Percentiles rank a stretch among this genome's conserved stretches.
These are phyloP conservation scores for Myrmaecium sp. DNA, from an alignment of 2,329 filamentous ascomycete genomes.

Conservation along the genomic window DNA sequence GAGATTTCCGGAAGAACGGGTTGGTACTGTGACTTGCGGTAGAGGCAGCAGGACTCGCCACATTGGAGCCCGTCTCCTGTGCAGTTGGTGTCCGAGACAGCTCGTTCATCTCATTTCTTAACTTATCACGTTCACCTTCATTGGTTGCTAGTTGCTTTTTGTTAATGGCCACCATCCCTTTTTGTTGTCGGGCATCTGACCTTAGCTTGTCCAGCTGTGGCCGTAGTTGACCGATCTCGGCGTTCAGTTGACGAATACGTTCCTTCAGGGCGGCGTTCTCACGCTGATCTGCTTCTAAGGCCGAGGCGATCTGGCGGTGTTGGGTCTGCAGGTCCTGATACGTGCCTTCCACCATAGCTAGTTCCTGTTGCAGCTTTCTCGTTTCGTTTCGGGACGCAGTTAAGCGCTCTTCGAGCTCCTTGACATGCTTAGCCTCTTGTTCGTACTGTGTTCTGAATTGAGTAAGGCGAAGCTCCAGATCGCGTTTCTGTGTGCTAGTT, in stretches of 20 bases:
- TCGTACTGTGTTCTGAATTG: conserved; percentile 83
- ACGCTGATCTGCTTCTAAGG: conserved; percentile 70
- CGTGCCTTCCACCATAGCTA: conserved; percentile 63
- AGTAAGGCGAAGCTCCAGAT: conserved; percentile 75
- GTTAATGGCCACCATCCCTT: conserved; percentile 91
- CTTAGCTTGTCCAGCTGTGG: conserved; percentile 87
- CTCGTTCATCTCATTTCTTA: conserved; percentile 62
- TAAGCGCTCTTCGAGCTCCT: conserved; percentile 69
- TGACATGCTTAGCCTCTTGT: conserved; percentile 78
- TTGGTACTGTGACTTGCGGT: conserved; percentile 62
- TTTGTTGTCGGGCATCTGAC: conserved; percentile 84
- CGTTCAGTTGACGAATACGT: conserved; percentile 66
- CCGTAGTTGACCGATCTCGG: conserved; percentile 67
- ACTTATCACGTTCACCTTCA: conserved; percentile 74
- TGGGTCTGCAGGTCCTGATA: conserved; percentile 70
- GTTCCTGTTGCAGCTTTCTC: conserved; percentile 67
- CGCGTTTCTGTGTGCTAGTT: conserved; percentile 71
- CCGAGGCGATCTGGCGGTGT: conserved; percentile 56
- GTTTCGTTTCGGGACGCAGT: conserved; percentile 61
- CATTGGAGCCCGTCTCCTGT: conserved; percentile 34
- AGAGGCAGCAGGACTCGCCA: conserved; percentile 49
- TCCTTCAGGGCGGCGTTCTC: conserved; percentile 80
- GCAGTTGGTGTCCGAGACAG: conserved; percentile 46
- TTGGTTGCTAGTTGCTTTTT: conserved; percentile 91
- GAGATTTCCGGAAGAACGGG: conserved; percentile 68